phyloP scores from a whole-genome alignment of 371 early-diverging fungal genomes.

The Capillidium rhysosporum region DNA sequence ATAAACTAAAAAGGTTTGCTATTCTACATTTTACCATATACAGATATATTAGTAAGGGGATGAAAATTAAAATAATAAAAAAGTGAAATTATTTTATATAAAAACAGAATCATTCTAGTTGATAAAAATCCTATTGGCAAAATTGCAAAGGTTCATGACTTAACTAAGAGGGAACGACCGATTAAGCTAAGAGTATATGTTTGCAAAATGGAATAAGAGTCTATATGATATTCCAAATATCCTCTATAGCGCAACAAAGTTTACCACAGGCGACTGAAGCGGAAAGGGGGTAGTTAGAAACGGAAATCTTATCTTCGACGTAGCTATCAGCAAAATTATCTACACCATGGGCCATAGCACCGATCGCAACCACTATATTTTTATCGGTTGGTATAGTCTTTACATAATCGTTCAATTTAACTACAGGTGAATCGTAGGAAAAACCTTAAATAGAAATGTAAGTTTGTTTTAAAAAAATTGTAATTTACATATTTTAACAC shows the following conservation, averaged over 20 bases:
- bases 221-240: slow-evolving; percentile 68
- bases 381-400: slow-evolving; percentile 56
- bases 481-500: slow-evolving; percentile 54
- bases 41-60: too few species aligned
- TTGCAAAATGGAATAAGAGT: background rate
- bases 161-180: too few species aligned
- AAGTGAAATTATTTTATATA: too few species aligned
- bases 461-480: background rate
- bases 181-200: too few species aligned
- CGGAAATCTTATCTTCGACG: slow-evolving; percentile 87
- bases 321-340: slow-evolving; percentile 88
- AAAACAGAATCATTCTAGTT: too few species aligned
- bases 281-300: slow-evolving; percentile 86
- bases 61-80: too few species aligned
- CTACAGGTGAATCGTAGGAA: slow-evolving; percentile 80
- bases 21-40: too few species aligned
- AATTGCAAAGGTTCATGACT: too few species aligned
- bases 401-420: slow-evolving; percentile 59
- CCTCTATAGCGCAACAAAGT: slow-evolving; percentile 67
- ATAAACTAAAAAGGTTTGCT: too few species aligned
- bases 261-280: slow-evolving; percentile 92
- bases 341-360: slow-evolving; percentile 92
- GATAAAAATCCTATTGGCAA: too few species aligned
- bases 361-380: slow-evolving; percentile 75
- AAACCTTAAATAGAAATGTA: slow-evolving; percentile 34